These are phyloP conservation scores for Clavispora phyllophila DNA, from an alignment of 805 yeast genomes.

Conservation along the genomic window DNA sequence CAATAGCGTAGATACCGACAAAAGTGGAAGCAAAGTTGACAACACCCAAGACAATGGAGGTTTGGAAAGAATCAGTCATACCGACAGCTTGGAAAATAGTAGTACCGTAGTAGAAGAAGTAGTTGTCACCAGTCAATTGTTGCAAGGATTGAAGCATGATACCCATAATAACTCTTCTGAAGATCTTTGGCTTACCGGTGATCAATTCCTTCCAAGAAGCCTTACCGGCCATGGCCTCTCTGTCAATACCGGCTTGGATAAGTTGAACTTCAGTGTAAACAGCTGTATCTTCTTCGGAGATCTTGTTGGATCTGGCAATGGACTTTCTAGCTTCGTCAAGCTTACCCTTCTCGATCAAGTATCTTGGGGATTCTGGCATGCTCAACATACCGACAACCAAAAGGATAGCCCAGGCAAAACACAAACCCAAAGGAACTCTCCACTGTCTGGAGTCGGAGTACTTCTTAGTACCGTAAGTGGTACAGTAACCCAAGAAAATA, in stretches of 20 bases:
- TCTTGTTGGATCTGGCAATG: conserved; percentile 56
- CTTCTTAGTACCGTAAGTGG: conserved; percentile 58
- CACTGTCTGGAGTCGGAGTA: conserved; percentile 52
- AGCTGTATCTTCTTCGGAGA: conserved; percentile 47
- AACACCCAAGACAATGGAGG: conserved; percentile 49
- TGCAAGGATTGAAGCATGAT: conserved; percentile 55
- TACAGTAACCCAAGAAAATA: conserved; percentile 66
- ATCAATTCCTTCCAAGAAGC: conserved; percentile 63
- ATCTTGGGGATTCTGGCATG: conserved; percentile 72
- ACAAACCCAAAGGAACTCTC: conserved; percentile 60
- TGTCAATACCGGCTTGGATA: conserved; percentile 57
- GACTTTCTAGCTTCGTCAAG: conserved; percentile 51
- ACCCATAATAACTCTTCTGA: conserved; percentile 53
- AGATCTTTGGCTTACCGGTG: conserved; percentile 59
- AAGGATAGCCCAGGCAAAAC: conserved; percentile 42
- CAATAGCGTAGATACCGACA: conserved; percentile 45
- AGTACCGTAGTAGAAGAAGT: conserved; percentile 59
- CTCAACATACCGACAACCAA: conserved; percentile 47
- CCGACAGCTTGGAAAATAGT: conserved; percentile 51
- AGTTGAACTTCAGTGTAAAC: conserved; percentile 49
- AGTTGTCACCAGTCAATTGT: conserved; percentile 59
- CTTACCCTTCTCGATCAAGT: conserved; percentile 45
- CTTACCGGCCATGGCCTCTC: conserved; percentile 56
- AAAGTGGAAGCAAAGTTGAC: conserved; percentile 53
- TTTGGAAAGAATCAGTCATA: conserved; percentile 45